Evolutionary conservation across 2,329 filamentous ascomycete genomes (phyloP), one percentile per base, ranked within the genome.

Genomic region (Penicillium sclerotigenum): DNA sequence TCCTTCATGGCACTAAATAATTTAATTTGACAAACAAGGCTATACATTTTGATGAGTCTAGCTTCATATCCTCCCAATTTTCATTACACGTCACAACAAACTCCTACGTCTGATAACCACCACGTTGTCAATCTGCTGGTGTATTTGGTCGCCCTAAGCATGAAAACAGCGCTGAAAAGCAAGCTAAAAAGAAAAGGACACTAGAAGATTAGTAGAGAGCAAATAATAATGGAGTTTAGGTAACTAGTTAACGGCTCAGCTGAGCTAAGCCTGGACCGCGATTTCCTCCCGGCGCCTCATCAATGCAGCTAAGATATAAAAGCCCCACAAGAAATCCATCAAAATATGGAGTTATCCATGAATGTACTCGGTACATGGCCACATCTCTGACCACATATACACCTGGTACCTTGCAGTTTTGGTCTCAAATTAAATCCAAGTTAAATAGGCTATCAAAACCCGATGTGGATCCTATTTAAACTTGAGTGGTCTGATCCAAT

Each of bases 401-500:
- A n/a, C n/a, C n/a, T n/a, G n/a, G 24, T 18, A 43, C 13, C 18
- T 22, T 33, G 42, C 28, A 45, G 7, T 6, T 42, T 42, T 20
- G 5, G 7, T 38, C 5, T 20, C 11, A 13, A 28, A 28, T 24
- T 28, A 18, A 18, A 18, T 18, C n/a, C n/a, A n/a, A n/a, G 10
- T 43, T 8, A 28, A 10, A 22, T 46, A 46, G 41, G 41, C 26
- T n/a, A 46, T 28, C n/a, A 22, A 48, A 28, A 7, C 20, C 16
- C 22, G 22, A 48, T 16, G 24, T 48, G 46, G 46, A 38, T 16
- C 46, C 31, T 5, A 20, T 6, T 33, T 10, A 16, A 18, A 43
- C 13, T 7, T 29, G n/a, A n/a, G 47, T 55, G 40, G 46, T 7
- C 42, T 53, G 49, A 52, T 46, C 40, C 47, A 47, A 41, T 42